Conservation (phyloP, 23 red algal species). For the Pyropia haitanensis region DNA sequence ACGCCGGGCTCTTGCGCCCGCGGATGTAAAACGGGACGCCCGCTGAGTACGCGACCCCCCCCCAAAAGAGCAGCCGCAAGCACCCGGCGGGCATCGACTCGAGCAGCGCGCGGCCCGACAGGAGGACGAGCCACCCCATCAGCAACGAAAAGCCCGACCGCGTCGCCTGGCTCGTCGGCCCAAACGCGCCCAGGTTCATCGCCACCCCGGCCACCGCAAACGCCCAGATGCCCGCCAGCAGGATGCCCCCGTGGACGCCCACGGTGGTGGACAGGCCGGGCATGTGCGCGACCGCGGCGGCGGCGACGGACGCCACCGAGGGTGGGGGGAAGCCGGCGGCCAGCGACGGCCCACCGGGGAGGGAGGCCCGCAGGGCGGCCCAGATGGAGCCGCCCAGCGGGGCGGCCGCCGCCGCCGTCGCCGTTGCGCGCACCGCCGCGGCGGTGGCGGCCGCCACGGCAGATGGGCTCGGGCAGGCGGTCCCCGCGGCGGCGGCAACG, state of each 20-base stretch:
- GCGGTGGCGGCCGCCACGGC: no score
- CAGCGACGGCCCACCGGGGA: no score
- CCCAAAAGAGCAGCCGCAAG: constrained; percentile 24
- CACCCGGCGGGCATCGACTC: constrained; percentile 33
- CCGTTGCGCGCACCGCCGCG: no score
- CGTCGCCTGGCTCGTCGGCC: background rate
- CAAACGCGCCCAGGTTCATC: constrained; percentile 13
- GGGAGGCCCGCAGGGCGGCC: no score
- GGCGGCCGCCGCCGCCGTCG: no score
- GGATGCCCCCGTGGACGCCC: constrained; percentile 14
- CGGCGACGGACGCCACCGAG: no score
- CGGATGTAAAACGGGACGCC: constrained; percentile 70
- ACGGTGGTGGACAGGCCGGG: background rate
- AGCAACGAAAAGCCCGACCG: constrained; percentile 39
- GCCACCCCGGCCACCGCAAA: constrained; percentile 46
- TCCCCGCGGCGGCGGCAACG: background rate
- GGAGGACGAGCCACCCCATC: constrained; percentile 59
- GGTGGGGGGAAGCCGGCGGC: no score
- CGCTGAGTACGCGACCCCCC: constrained; percentile 57
- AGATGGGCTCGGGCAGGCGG: no score
- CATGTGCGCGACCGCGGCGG: no score
- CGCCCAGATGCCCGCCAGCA: constrained; percentile 40
- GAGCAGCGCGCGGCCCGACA: constrained; percentile 14
- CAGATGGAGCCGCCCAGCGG: no score
- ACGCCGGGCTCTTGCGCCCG: constrained; percentile 34